Conservation (phyloP, 75 land plant species). For the Azolla pinnata region DNA sequence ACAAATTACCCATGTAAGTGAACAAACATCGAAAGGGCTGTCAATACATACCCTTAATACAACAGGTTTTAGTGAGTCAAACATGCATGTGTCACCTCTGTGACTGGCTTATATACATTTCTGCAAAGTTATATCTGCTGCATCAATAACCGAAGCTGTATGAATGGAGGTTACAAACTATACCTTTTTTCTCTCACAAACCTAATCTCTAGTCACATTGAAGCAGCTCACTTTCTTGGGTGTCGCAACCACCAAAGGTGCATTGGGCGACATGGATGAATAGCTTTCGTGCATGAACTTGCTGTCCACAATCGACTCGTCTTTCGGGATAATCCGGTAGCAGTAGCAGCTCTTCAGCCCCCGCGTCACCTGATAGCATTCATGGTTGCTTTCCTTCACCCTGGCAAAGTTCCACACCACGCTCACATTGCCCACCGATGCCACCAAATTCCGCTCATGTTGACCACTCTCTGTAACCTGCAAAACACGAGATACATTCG, state of each 20-base stretch:
- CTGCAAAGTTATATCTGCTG: no score
- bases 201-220: slow-evolving; percentile 28
- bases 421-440: slow-evolving; percentile 28
- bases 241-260: slow-evolving; percentile 91
- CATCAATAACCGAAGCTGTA: no score
- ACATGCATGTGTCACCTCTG: no score
- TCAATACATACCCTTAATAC: no score
- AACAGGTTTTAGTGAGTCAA: no score
- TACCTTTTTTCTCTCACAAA: no score
- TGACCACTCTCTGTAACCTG: slow-evolving; percentile 36
- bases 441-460: slow-evolving; percentile 33
- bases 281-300: slow-evolving; percentile 21
- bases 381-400: slow-evolving; percentile 36
- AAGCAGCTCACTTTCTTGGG: slow-evolving; percentile 78
- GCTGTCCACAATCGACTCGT: slow-evolving; percentile 33
- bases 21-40: no score
- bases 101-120: no score
- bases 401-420: slow-evolving; percentile 30
- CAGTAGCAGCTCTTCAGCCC: slow-evolving; percentile 39
- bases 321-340: slow-evolving; percentile 29
- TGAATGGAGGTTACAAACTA: no score
- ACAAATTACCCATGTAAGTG: no score
- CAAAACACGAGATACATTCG: no score
- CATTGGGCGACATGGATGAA: slow-evolving; percentile 48
- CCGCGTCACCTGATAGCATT: slow-evolving; percentile 26